A percentile compares a stretch with the other conserved stretches of the same genome.
These are phyloP conservation scores for Fomitopsis serialis DNA, from an alignment of 768 basidiomycete species.

Conservation along the genomic window DNA sequence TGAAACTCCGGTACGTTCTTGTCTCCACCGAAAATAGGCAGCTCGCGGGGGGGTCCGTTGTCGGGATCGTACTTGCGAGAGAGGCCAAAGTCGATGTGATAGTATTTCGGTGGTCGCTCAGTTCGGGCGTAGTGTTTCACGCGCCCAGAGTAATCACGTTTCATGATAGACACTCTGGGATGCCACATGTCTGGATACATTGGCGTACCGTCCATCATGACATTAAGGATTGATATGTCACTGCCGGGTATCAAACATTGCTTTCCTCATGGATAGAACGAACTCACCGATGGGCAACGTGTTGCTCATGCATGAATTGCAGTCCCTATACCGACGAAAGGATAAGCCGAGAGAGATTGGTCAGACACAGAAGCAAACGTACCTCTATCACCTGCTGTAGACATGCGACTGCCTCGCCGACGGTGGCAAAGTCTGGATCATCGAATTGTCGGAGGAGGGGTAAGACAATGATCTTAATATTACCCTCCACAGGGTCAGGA, in stretches of 20 bases:
- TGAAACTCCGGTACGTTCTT: slow-evolving; percentile 16
- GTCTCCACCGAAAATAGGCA: slow-evolving; percentile 11
- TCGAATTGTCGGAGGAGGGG: slow-evolving; percentile 25
- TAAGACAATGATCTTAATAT: slow-evolving; percentile 25
- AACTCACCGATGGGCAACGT: slow-evolving; percentile 1
- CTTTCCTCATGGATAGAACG: neutral
- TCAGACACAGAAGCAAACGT: too few relatives aligned
- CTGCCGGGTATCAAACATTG: neutral
- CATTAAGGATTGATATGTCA: slow-evolving; percentile 1
- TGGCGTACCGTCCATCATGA: slow-evolving; percentile 9
- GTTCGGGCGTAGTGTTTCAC: neutral
- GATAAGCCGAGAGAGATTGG: too few relatives aligned
- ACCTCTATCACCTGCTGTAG: slow-evolving; percentile 28
- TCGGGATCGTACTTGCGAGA: slow-evolving; percentile 14
- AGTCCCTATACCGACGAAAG: too few relatives aligned
- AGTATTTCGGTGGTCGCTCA: slow-evolving; percentile 13
- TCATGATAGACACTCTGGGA: neutral
- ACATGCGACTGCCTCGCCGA: slow-evolving; percentile 31
- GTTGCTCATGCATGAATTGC: slow-evolving; percentile 3
- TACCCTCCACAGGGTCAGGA: slow-evolving; percentile 4
- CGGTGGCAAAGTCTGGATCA: slow-evolving; percentile 27
- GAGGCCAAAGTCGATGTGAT: slow-evolving; percentile 22
- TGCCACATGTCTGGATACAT: slow-evolving; percentile 6
- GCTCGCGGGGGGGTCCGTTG: slow-evolving; percentile 6
- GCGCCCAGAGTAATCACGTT: neutral